Percentiles rank a stretch among this genome's conserved stretches.
Evolutionary conservation across 2,329 filamentous ascomycete species (phyloP).

Genomic region (Diatrype stigma): DNA sequence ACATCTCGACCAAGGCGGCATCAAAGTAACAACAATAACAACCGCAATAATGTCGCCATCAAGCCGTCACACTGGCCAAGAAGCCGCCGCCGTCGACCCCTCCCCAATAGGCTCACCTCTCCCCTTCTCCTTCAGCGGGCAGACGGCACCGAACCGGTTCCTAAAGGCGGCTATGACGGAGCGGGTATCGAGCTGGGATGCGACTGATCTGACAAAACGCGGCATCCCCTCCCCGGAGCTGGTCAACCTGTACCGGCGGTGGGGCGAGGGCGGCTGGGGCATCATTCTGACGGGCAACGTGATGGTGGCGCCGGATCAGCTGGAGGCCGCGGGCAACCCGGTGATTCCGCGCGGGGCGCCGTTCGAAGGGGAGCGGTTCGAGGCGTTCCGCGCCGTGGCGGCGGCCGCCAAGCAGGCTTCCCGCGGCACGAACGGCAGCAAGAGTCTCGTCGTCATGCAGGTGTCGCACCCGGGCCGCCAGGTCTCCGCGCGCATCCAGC

Average conservation of each 20-base stretch:
- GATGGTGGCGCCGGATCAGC: slow-evolving; percentile 53
- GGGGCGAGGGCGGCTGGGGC: slow-evolving; percentile 51
- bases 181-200: slow-evolving; percentile 53
- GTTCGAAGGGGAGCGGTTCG: slow-evolving; percentile 49
- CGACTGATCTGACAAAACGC: slow-evolving; percentile 42
- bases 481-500: slow-evolving; percentile 27
- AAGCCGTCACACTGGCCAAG: too few relatives aligned
- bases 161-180: slow-evolving; percentile 59
- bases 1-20: too few relatives aligned
- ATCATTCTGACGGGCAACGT: slow-evolving; percentile 57
- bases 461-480: slow-evolving; percentile 62
- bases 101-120: slow-evolving; percentile 31
- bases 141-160: slow-evolving; percentile 52
- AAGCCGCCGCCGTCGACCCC: too few relatives aligned
- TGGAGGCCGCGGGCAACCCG: slow-evolving; percentile 50
- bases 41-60: too few relatives aligned
- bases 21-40: too few relatives aligned
- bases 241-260: slow-evolving; percentile 49
- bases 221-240: slow-evolving; percentile 20
- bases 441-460: slow-evolving; percentile 51
- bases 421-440: slow-evolving; percentile 36
- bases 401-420: slow-evolving; percentile 44
- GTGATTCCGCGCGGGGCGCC: slow-evolving; percentile 50
- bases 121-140: slow-evolving; percentile 40
- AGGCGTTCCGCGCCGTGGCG: slow-evolving; percentile 49